Base-by-base conservation (phyloP, 805 yeast genomes). In the Candida vartiovaarae region DNA sequence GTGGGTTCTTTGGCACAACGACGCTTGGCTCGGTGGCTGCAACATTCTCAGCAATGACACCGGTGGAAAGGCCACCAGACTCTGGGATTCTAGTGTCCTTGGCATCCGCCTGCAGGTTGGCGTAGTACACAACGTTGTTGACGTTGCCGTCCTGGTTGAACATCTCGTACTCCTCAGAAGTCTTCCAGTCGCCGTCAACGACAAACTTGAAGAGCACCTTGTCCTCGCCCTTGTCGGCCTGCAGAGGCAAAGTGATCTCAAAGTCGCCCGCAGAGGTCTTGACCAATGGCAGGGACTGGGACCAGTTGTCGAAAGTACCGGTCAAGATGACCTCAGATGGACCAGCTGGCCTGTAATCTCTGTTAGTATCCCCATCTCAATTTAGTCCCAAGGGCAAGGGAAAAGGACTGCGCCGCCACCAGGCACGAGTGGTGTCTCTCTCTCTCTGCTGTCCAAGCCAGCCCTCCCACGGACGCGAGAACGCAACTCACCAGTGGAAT, bases 301-400 rank as follows among this genome's bases (percentile, higher is more conserved):
- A 56, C 90, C 90, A 83, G 55, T 77, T 67, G 56, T 81, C 87
- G 55, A 82, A 81, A 42, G 79, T 71, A 48, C 90, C 90, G 23
- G 89, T 82, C 41, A 83, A 75, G 51, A 76, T 68, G 45, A 83
- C 90, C 32, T 71, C 71, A 28, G 59, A 45, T 10, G 76, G 77
- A 45, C 87, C 84, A 8, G 64, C 56, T 42, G 76, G 73, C 74
- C 75, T 58, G 37, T 38, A n/a, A 6, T 7, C 5, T 10, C 10
- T 29, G 42, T 38, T 42, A 39, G 39, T 41, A 35, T 28, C 36
- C 20, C 20, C 20, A 15, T 15, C 20, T 15, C 20, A 15, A 15
- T 15, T 15, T 15, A 15, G 20, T 15, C 20, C 20, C 20, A 15
- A 15, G 20, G 20, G 20, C 20, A 15, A 15, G 20, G 20, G 20